Conservation (phyloP, 2,329 filamentous ascomycete genomes). For the Malbranchea zuffiana region DNA sequence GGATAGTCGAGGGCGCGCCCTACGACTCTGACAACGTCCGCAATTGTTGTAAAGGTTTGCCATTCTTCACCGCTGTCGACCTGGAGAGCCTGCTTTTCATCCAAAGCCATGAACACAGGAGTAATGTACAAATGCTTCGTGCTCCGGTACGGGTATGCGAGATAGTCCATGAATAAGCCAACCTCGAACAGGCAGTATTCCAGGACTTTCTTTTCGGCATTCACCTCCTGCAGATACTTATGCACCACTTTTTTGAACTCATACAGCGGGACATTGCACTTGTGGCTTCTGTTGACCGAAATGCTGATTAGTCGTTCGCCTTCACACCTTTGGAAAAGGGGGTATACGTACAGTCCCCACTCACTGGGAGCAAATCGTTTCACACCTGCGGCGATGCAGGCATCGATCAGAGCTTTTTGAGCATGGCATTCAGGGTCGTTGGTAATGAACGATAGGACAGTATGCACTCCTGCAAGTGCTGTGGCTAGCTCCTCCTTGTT, state of each 20-base stretch:
- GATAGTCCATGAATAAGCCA: slow-evolving; percentile 45
- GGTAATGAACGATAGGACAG: slow-evolving; percentile 40
- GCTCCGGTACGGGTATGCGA: slow-evolving; percentile 36
- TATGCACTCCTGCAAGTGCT: slow-evolving; percentile 39
- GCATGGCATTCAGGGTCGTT: slow-evolving; percentile 14
- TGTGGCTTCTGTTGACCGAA: too few species aligned
- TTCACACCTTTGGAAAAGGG: too few species aligned
- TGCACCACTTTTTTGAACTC: slow-evolving; percentile 24
- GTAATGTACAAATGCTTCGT: slow-evolving; percentile 25
- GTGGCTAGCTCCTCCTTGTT: slow-evolving; percentile 28
- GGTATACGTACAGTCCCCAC: slow-evolving; percentile 15
- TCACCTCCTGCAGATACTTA: slow-evolving; percentile 42
- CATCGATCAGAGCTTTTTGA: slow-evolving; percentile 32
- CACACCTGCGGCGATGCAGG: slow-evolving; percentile 28
- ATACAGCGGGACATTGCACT: background rate
- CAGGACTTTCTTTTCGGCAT: slow-evolving; percentile 39
- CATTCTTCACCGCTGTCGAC: slow-evolving; percentile 23
- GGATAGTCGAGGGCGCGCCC: slow-evolving; percentile 30
- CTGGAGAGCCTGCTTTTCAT: slow-evolving; percentile 23
- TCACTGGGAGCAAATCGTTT: slow-evolving; percentile 34
- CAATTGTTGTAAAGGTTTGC: slow-evolving; percentile 22
- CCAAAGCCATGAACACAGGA: slow-evolving; percentile 15
- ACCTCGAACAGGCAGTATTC: slow-evolving; percentile 48
- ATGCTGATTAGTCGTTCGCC: too few species aligned
- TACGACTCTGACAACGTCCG: slow-evolving; percentile 29